Evolutionary conservation across 805 yeast species (phyloP), one percentile per base, ranked within the genome.

Genomic region (Candida rishiriensis): DNA sequence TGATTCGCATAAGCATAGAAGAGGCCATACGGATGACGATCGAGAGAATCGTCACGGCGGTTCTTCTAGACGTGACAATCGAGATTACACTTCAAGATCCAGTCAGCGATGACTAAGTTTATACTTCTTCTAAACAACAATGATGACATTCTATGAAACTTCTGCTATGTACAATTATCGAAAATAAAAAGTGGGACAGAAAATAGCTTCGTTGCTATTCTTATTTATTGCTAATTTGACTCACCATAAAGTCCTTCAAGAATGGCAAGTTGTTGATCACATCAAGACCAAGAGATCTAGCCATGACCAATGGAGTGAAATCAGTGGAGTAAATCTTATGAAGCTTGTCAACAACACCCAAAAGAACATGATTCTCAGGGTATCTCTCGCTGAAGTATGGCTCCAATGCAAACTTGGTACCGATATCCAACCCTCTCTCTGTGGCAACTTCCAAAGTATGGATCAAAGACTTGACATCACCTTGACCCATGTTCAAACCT

Each of bases 401-500:
- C 62, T 91, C 97, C 34, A 93, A 71, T 8, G 86, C 88, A 49
- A 90, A 68, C 13, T 81, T 68, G 21, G 83, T 75, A 3, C 99
- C 99, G 41, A 91, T 83, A 57, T 93, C 99, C 46, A 86, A 72
- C 0, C 99, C 99, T 37, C 96, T 71, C 34, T 70, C 69, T 2
- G 78, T 67, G 0, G 95, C 95, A 10, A 49, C 69, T 51, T 87
- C 95, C 26, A 93, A 57, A 0, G 91, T 86, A 2, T 60, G 68
- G 1, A 83, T 80, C 29, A 93, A 70, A 2, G 82, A 69, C 46
- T 82, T 81, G 2, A 88, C 97, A 61, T 93, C 99, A 26, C 85
- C 83, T 63, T 90, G 97, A 16, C 99, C 99, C 96, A 91, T 89
- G 64, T 93, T 93, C 44, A 93, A 75, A 21, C 99, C 99, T 66